Evolutionary conservation across 2,329 filamentous ascomycete species (phyloP), one percentile per base, ranked within the genome.

Genomic region (Colletotrichum viniferum): DNA sequence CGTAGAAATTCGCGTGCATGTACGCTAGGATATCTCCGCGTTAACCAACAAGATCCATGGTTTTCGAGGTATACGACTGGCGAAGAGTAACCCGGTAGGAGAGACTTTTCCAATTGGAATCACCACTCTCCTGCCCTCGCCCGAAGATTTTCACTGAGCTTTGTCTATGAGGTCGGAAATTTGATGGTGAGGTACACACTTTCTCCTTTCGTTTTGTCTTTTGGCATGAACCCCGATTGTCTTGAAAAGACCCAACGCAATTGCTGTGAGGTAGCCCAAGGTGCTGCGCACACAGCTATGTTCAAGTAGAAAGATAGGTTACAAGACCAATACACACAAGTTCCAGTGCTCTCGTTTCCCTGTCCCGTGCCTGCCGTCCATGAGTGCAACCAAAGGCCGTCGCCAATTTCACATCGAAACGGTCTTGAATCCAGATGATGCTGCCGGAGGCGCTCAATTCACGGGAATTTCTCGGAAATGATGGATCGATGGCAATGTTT

Each of bases 11-110:
- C 32, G 58, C 13, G 48, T 21, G 9, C n/a, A 32, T 73, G 83
- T 34, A 87, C 94, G 95, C 95, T 92, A 94, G 90, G 87, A 91
- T 95, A 98, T 98, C 95, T 94, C 94, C 95, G 93, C 92, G 92
- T 93, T 90, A 91, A 93, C 92, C 94, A 89, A 87, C 81, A 80
- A 86, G 81, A 80, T 85, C 88, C 82, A 93, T 95, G 94, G 93
- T 92, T 94, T 90, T 92, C 92, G 92, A 95, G 95, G 93, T 98
- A 98, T 92, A 98, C 94, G 92, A 92, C 91, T 96, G 91, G 95
- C 95, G 94, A 90, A 98, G 89, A 98, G 86, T 81, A 90, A 97
- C 86, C 82, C 83, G 80, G 84, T 85, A 82, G 82, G 82, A 81
- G 84, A 83, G 80, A 82, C 78, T 65, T 78, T 80, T 82, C 84